Conservation (phyloP, 2,329 filamentous ascomycete species). For the Fusarium subglutinans region DNA sequence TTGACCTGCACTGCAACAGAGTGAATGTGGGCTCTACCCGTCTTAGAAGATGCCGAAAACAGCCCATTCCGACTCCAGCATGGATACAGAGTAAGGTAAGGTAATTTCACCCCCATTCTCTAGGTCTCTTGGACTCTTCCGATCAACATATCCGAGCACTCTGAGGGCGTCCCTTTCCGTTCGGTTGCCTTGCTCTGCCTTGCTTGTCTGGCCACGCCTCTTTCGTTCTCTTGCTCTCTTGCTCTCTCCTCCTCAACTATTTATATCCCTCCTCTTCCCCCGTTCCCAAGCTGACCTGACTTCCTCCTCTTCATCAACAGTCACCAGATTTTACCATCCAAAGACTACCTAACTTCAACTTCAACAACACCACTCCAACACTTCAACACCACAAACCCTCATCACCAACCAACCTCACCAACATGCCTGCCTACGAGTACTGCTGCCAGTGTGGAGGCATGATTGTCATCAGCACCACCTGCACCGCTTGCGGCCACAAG, state of each 20-base stretch:
- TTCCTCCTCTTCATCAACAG: slow-evolving; percentile 1
- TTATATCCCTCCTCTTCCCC: slow-evolving; percentile 31
- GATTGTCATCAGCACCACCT: slow-evolving; percentile 66
- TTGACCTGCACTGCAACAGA: neutral
- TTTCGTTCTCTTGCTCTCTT: neutral
- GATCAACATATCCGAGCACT: slow-evolving; percentile 23
- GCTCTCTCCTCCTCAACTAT: slow-evolving; percentile 24
- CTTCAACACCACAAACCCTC: neutral
- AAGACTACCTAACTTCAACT: neutral
- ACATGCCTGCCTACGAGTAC: slow-evolving; percentile 59
- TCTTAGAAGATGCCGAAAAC: slow-evolving; percentile 6
- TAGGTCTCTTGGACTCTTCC: slow-evolving; percentile 2
- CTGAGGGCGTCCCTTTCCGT: slow-evolving; percentile 5
- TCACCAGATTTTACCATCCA: neutral
- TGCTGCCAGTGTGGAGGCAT: slow-evolving; percentile 66
- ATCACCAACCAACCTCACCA: slow-evolving; percentile 25
- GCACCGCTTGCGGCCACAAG: slow-evolving; percentile 60
- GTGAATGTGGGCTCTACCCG: slow-evolving; percentile 10
- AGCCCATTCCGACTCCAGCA: neutral
- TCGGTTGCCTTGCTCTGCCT: neutral
- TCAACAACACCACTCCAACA: slow-evolving; percentile 1
- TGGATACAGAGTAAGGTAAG: neutral
- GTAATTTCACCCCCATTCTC: slow-evolving; percentile 8
- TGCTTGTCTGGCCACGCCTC: neutral
- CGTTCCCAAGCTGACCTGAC: neutral